phyloP scores from a whole-genome alignment of 2,329 filamentous ascomycete genomes.

The Bisporella sp. region DNA sequence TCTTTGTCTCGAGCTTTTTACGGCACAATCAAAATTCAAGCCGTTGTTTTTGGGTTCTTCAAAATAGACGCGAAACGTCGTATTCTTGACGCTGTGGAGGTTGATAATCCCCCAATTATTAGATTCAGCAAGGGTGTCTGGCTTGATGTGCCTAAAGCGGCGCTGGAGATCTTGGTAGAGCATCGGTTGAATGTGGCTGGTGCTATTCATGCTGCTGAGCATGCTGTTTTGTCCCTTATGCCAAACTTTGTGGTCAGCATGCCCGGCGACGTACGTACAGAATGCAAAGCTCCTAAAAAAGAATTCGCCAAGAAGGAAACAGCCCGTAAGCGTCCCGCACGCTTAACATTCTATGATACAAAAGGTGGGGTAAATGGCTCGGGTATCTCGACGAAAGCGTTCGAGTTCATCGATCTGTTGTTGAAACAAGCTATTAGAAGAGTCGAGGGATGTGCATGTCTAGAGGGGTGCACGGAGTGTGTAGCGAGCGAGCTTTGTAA shows the following conservation, averaged over 20 bases:
- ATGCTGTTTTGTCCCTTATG: constrained; percentile 79
- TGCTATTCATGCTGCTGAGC: constrained; percentile 90
- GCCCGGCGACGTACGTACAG: constrained; percentile 87
- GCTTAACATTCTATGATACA: constrained; percentile 90
- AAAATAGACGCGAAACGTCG: constrained; percentile 83
- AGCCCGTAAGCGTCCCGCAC: constrained; percentile 72
- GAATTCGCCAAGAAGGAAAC: constrained; percentile 71
- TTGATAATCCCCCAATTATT: constrained; percentile 88
- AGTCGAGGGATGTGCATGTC: constrained; percentile 69
- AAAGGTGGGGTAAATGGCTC: constrained; percentile 80
- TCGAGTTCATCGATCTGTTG: constrained; percentile 81
- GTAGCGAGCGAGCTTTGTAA: constrained; percentile 80
- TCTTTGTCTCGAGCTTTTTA: constrained; percentile 71
- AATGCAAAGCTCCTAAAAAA: constrained; percentile 85
- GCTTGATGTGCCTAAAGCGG: constrained; percentile 78
- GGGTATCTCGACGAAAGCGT: constrained; percentile 86
- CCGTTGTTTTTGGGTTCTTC: constrained; percentile 93
- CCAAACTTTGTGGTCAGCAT: constrained; percentile 86
- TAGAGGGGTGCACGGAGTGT: constrained; percentile 82
- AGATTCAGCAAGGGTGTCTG: constrained; percentile 86
- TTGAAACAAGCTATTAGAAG: constrained; percentile 69
- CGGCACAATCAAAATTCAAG: constrained; percentile 77
- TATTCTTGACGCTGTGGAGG: constrained; percentile 84
- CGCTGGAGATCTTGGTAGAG: constrained; percentile 70
- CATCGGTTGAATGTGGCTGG: constrained; percentile 74